phyloP scores from a whole-genome alignment of 768 basidiomycete species.

The Pulveroboletus frians region DNA sequence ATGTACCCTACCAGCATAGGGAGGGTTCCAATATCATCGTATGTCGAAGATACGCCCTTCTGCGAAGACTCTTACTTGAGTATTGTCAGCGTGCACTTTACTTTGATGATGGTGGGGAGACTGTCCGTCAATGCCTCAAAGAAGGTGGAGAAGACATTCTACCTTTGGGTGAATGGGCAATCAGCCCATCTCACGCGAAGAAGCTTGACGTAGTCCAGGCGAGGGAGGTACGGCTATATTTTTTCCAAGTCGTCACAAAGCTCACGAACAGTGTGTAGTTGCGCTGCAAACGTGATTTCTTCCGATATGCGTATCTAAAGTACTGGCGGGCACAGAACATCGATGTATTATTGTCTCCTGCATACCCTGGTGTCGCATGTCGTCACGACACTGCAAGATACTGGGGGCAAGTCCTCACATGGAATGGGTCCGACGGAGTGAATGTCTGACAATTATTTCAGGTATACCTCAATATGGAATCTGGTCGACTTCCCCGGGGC shows the following conservation, averaged over 20 bases:
- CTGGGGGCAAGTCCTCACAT: constrained; percentile 21
- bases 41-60: constrained; percentile 1
- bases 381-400: constrained; percentile 36
- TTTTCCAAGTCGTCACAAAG: background rate
- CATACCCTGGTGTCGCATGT: constrained; percentile 32
- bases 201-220: constrained; percentile 21
- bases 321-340: constrained; percentile 36
- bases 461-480: constrained; percentile 42
- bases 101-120: constrained; percentile 36
- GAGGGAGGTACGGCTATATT: constrained; percentile 26
- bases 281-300: constrained; percentile 30
- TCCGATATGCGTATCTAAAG: constrained; percentile 31
- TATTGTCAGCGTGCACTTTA: constrained; percentile 32
- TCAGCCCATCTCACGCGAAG: constrained; percentile 23
- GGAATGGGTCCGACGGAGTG: background rate
- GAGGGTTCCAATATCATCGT: constrained; percentile 31
- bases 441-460: constrained; percentile 1
- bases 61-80: background rate
- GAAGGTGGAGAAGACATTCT: constrained; percentile 33
- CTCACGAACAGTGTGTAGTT: constrained; percentile 19
- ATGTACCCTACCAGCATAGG: constrained; percentile 32
- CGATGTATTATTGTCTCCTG: constrained; percentile 39
- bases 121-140: constrained; percentile 16
- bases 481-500: constrained; percentile 40
- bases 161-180: constrained; percentile 35